These are phyloP conservation scores for Globisporangium mamillatum DNA, from an alignment of 352 stramenopile genomes.

Conservation along the genomic window DNA sequence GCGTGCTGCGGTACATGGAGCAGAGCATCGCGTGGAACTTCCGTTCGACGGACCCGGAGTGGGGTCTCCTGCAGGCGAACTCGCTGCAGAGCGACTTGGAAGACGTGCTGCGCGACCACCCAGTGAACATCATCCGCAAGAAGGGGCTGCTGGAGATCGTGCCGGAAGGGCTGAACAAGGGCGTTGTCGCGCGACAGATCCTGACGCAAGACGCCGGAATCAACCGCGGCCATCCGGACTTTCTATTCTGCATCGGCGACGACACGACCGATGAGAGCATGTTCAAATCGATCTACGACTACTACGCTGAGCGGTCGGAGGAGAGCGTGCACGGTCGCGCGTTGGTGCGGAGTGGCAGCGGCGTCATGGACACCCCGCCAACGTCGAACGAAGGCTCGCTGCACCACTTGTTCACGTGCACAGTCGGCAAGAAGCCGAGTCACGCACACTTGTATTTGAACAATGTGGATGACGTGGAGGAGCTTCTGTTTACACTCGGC, in stretches of 20 bases:
- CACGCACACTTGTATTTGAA: slow-evolving; percentile 90
- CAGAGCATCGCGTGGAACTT: slow-evolving; percentile 98
- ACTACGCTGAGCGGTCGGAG: slow-evolving; percentile 85
- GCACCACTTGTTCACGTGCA: slow-evolving; percentile 90
- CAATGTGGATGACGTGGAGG: slow-evolving; percentile 85
- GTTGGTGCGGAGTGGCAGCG: background rate
- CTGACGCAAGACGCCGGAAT: slow-evolving; percentile 83
- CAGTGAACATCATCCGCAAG: slow-evolving; percentile 78
- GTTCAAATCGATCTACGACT: slow-evolving; percentile 94
- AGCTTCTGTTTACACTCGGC: slow-evolving; percentile 67
- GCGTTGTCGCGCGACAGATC: slow-evolving; percentile 94
- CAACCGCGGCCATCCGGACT: slow-evolving; percentile 88
- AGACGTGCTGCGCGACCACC: slow-evolving; percentile 69
- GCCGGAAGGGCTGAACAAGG: slow-evolving; percentile 95
- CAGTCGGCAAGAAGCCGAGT: slow-evolving; percentile 90
- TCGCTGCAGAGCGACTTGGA: slow-evolving; percentile 88
- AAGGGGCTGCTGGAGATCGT: slow-evolving; percentile 96
- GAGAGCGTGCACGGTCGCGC: slow-evolving; percentile 64
- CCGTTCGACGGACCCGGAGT: slow-evolving; percentile 96
- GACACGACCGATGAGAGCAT: slow-evolving; percentile 98
- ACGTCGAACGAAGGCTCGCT: slow-evolving; percentile 47
- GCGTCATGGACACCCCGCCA: slow-evolving; percentile 23
- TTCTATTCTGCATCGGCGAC: slow-evolving; percentile 96
- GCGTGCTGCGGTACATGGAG: slow-evolving; percentile 90
- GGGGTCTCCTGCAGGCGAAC: slow-evolving; percentile 94